Conservation (phyloP, 148 eudicot genomes). For the Camellia japonica region DNA sequence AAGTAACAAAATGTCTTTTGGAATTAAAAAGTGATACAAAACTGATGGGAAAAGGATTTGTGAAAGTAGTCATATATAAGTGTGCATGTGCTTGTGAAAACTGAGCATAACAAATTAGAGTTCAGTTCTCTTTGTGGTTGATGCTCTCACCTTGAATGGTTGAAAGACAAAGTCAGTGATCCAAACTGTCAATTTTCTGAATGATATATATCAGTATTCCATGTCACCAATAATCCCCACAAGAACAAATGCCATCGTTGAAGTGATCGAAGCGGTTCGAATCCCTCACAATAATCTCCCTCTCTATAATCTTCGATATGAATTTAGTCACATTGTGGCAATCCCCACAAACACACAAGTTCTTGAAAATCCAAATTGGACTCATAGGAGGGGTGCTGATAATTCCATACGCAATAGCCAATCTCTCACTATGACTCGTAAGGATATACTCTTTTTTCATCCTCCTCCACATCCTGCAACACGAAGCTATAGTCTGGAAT, state of each 20-base stretch:
- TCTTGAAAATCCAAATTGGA: background rate
- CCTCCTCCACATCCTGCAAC: background rate
- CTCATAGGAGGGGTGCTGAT: background rate
- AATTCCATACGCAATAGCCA: background rate
- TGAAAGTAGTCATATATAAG: too few species aligned
- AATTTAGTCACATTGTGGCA: background rate
- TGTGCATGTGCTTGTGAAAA: too few species aligned
- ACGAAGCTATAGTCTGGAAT: background rate
- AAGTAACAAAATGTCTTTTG: too few species aligned
- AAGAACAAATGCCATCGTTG: background rate
- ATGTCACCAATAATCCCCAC: background rate
- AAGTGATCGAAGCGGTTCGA: background rate
- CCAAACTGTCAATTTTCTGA: slow-evolving; percentile 7
- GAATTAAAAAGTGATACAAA: too few species aligned
- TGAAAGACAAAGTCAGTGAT: too few species aligned
- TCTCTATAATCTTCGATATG: background rate
- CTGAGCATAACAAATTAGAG: too few species aligned
- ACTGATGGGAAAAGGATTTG: too few species aligned
- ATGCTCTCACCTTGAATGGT: too few species aligned
- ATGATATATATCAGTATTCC: background rate
- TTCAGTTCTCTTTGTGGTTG: too few species aligned
- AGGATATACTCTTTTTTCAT: background rate
- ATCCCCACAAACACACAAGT: background rate
- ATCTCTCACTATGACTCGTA: background rate
- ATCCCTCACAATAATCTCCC: background rate